Evolutionary conservation across 148 eudicot genomes (phyloP).

Genomic region (Tetragonia tetragonoides): DNA sequence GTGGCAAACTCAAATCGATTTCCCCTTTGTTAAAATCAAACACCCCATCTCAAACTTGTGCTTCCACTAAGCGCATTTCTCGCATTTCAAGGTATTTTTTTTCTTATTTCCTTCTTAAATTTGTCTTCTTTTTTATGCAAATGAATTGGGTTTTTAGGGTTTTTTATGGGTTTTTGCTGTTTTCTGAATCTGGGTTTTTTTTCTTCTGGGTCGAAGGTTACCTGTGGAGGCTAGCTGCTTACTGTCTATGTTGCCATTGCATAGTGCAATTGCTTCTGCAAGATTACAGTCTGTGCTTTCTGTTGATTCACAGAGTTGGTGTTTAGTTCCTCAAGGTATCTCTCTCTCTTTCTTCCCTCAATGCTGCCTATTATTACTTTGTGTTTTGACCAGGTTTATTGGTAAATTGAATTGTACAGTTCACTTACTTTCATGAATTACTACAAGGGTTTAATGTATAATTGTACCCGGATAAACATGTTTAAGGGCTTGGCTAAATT

Average conservation of each 20-base stretch:
- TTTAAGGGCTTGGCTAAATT: too few species aligned
- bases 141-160: slow-evolving; percentile 16
- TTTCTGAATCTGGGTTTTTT: slow-evolving; percentile 16
- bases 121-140: not conserved
- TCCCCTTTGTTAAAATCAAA: slow-evolving; percentile 24
- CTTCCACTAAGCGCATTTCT: slow-evolving; percentile 27
- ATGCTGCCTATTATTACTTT: too few species aligned
- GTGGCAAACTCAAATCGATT: slow-evolving; percentile 23
- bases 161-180: slow-evolving; percentile 2
- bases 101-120: not conserved
- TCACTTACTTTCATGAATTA: not conserved
- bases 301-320: slow-evolving; percentile 43
- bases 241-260: slow-evolving; percentile 40
- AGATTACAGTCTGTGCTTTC: slow-evolving; percentile 42
- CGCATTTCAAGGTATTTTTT: slow-evolving; percentile 31
- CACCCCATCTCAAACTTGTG: slow-evolving; percentile 17
- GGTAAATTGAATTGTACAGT: not conserved
- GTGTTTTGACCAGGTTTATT: not conserved
- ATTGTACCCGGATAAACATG: not conserved
- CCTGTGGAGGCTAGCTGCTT: slow-evolving; percentile 40
- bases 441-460: not conserved
- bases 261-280: slow-evolving; percentile 45
- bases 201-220: slow-evolving; percentile 26
- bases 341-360: slow-evolving; percentile 2
- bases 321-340: slow-evolving; percentile 51